Base-by-base conservation (phyloP, 805 yeast species). In the Torulaspora indica region DNA sequence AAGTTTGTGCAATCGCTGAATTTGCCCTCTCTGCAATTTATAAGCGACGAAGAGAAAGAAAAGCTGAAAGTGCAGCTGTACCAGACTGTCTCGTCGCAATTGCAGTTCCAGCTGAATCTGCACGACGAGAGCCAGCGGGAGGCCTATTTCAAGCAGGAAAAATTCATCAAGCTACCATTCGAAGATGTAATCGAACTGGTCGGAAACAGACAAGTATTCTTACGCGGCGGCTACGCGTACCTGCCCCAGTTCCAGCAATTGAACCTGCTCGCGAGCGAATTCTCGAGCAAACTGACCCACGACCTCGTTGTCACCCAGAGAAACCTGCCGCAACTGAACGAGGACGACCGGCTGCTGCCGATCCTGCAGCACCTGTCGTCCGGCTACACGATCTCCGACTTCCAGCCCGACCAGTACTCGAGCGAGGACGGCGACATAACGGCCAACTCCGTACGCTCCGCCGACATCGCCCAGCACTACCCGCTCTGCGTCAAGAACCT, bases 341-440 rank as follows among this genome's bases (percentile, higher is more conserved):
- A 91, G 68, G 96, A 89, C 58, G 95, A 89, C 60, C 73, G 99
- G 46, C 67, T 93, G 35, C 68, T 89, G 40, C 97, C 97, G 0
- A 79, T 93, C 23, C 71, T 93, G 50, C 79, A 80, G 56, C 89
- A 90, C 57, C 66, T 93, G 37, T 79, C 95, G 0, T 74, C 77
- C 24, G 88, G 88, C 9, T 85, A 84, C 56, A 76, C 83, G 1
- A 68, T 82, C 5, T 66, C 74, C 25, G 81, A 76, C 72, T 70
- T 55, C 48, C 58, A 64, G 58, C 36, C 55, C 57, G 27, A 46
- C 3, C 45, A 54, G 50, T 40, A 60, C 57, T 59, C 61, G 24
- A 55, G 60, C 8, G 62, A 60, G 4, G 67, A 64, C 25, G 69
- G 65, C 18, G 82, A 75, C 17, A 73, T 91, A 48, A 85, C 76